Base-by-base conservation (phyloP, 176 grass and related monocot species). In the Panicum miliaceum region DNA sequence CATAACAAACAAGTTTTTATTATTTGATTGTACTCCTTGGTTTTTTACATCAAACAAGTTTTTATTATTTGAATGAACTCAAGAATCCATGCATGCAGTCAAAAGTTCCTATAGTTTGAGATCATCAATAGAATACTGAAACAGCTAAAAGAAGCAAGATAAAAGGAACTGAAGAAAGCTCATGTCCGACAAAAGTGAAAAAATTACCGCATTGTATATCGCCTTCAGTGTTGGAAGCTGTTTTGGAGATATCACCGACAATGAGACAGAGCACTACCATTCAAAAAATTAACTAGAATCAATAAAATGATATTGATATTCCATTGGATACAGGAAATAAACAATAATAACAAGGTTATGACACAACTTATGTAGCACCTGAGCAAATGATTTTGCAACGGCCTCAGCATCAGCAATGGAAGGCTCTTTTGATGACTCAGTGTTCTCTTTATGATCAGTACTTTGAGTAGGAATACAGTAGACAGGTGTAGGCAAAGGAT, bases 211-310 rank as follows among this genome's bases (percentile, higher is more conserved):
- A 82, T 91, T 97, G 71, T 97, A 97, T 90, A 97, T 88, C 25
- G 90, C 90, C 72, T 92, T 94, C 62, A 97, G 61, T 80, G 92
- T 94, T 35, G 93, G 93, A 85, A 95, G 85, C 45, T 95, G 96
- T 68, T 95, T 95, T 59, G 96, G 96, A 64, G 96, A 95, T 88
- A 98, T 86, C 82, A 98, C 93, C 1, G 93, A 97, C 64, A 97
- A 75, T 40, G 96, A 95, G 45, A 95, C 61, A 65, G 80, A 87
- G 63, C 91, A 95, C 96, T 95, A 76, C 9, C 93, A 95, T 41
- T 41, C 46, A 93, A 46, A 89, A 85, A 46, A 86, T 25, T 84
- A 72, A 77, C 63, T 51, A 77, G 47, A 80, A 62, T 36, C 20
- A 84, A 58, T 27, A 16, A 85, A 83, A 42, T 35, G 63, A 12